Evolutionary conservation across 805 yeast genomes (phyloP).

Genomic region (Myxozyma mucilagina): DNA sequence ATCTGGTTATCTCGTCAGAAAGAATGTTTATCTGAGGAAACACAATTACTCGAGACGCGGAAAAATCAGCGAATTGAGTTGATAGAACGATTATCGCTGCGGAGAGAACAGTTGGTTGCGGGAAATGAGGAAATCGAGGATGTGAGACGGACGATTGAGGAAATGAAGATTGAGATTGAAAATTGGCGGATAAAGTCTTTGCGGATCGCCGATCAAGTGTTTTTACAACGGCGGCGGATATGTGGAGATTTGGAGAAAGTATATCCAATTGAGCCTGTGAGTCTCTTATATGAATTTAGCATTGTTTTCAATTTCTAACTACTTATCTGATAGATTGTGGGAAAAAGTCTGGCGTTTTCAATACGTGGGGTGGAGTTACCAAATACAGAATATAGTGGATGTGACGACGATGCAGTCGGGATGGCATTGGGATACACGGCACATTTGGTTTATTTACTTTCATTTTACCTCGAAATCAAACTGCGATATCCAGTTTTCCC

Average conservation of each 20-base stretch:
- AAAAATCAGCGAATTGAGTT: no score
- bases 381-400: constrained; percentile 29
- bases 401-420: constrained; percentile 34
- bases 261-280: constrained; percentile 40
- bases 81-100: background rate
- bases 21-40: no score
- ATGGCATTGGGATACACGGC: constrained; percentile 52
- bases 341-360: constrained; percentile 35
- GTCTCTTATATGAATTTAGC: constrained; percentile 31
- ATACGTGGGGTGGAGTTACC: constrained; percentile 43
- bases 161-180: constrained; percentile 1
- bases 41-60: no score
- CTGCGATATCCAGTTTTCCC: constrained; percentile 53
- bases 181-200: background rate
- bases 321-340: constrained; percentile 8
- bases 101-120: constrained; percentile 12
- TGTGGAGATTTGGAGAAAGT: constrained; percentile 36
- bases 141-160: background rate
- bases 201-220: constrained; percentile 10
- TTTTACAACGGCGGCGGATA: constrained; percentile 34
- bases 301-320: background rate
- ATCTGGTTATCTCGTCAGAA: no score
- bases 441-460: constrained; percentile 45
- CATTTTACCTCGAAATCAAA: constrained; percentile 48
- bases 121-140: constrained; percentile 6